phyloP scores from a whole-genome alignment of 768 basidiomycete species.

The Pleurotus eryngii region DNA sequence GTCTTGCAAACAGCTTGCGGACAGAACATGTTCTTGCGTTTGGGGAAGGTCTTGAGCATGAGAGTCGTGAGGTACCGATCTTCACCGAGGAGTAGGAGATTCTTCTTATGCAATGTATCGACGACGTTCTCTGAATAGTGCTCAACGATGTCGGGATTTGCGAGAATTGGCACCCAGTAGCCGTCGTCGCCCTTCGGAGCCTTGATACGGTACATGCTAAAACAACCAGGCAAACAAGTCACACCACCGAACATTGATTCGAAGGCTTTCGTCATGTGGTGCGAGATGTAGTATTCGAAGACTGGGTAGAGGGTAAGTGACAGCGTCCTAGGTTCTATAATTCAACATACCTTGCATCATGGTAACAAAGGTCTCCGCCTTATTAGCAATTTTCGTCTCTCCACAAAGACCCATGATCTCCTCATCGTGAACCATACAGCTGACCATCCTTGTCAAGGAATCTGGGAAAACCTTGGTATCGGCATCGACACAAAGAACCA shows the following conservation, averaged over 20 bases:
- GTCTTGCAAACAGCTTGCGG: conserved; percentile 99
- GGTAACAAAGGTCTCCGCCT: conserved; percentile 96
- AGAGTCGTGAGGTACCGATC: conserved; percentile 99
- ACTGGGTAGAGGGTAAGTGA: conserved; percentile 45
- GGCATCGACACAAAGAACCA: conserved; percentile 94
- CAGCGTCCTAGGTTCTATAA: neutral
- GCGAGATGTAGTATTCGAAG: conserved; percentile 99
- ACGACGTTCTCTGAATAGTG: conserved; percentile 99
- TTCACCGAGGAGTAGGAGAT: conserved; percentile 92
- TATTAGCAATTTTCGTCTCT: conserved; percentile 99
- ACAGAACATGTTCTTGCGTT: conserved; percentile 98
- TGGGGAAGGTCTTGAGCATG: conserved; percentile 98
- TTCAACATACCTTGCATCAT: conserved; percentile 93
- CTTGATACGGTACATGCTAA: conserved; percentile 99
- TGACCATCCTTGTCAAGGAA: conserved; percentile 91
- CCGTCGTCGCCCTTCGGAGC: conserved; percentile 95
- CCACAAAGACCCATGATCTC: conserved; percentile 99
- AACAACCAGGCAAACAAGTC: conserved; percentile 98
- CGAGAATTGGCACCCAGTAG: conserved; percentile 98
- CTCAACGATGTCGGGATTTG: conserved; percentile 97
- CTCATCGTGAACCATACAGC: conserved; percentile 94
- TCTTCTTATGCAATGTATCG: conserved; percentile 99
- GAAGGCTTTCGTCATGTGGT: conserved; percentile 98
- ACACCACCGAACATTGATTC: conserved; percentile 99
- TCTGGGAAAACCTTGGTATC: conserved; percentile 99